Percentiles rank a stretch among this genome's conserved stretches.
These are phyloP conservation scores for Wickerhamomyces ciferrii DNA, from an alignment of 805 yeast species.

Conservation along the genomic window DNA sequence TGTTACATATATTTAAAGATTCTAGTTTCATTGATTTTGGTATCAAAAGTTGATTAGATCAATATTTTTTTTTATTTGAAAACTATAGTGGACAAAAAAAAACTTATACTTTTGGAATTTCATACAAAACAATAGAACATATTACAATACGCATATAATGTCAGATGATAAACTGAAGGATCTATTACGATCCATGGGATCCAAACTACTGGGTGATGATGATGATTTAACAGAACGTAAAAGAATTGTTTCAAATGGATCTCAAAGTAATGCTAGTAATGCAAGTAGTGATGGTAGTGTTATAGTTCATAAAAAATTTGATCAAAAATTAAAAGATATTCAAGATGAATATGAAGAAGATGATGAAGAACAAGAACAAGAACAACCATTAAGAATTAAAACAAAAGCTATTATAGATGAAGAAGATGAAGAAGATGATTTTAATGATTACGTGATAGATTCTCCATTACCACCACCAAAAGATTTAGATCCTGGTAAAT, in stretches of 20 bases:
- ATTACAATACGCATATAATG: no score
- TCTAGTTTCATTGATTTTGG: no score
- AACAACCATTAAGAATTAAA: constrained; percentile 10
- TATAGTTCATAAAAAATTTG: constrained; percentile 7
- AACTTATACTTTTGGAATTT: no score
- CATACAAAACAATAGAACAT: no score
- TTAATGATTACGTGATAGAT: constrained; percentile 33
- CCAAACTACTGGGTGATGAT: constrained; percentile 15
- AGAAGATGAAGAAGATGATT: constrained; percentile 32
- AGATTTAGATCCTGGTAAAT: constrained; percentile 75
- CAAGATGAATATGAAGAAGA: constrained; percentile 11
- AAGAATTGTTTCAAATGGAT: constrained; percentile 11
- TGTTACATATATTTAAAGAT: no score
- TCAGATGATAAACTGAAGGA: constrained; percentile 12
- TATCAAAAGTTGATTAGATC: no score
- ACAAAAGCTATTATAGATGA: constrained; percentile 25
- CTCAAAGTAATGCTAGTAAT: background rate
- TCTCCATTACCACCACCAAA: constrained; percentile 56
- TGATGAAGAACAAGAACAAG: constrained; percentile 14
- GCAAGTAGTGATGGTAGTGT: constrained; percentile 19
- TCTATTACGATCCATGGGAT: constrained; percentile 13
- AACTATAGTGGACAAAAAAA: no score
- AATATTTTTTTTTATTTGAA: no score
- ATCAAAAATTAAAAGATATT: background rate
- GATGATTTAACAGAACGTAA: constrained; percentile 12